A percentile compares a stretch with the other conserved stretches of the same genome.
Evolutionary conservation across 208 protist species (phyloP).

Genomic region (Acanthamoeba royreba): DNA sequence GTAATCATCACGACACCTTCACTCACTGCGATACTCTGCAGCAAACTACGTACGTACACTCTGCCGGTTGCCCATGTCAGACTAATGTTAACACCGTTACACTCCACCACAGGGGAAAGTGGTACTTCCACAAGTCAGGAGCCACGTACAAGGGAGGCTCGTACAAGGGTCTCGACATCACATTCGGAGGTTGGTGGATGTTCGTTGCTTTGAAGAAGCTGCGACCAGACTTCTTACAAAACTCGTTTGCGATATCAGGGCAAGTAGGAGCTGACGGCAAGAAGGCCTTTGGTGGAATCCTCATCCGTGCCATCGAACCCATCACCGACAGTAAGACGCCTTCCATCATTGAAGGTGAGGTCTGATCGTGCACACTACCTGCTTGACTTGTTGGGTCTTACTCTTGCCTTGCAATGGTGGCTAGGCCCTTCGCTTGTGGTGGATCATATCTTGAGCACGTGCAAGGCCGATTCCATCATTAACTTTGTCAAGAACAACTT

Average conservation of each 20-base stretch:
- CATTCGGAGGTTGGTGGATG: not conserved
- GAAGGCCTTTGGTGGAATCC: slow-evolving; percentile 16
- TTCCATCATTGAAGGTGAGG: slow-evolving; percentile 6
- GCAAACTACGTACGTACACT: slow-evolving; percentile 11
- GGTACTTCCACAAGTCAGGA: slow-evolving; percentile 45
- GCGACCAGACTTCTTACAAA: not conserved
- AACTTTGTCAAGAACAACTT: not conserved
- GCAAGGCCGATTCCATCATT: not conserved
- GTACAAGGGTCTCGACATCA: slow-evolving; percentile 38
- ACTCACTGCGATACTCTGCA: slow-evolving; percentile 25
- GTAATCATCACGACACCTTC: slow-evolving; percentile 45
- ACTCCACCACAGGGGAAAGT: not conserved
- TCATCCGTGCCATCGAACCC: slow-evolving; percentile 40
- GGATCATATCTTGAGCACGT: not conserved
- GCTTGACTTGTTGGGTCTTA: too few species aligned
- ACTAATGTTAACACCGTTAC: not conserved
- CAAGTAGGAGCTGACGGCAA: not conserved
- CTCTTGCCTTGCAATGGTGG: too few species aligned
- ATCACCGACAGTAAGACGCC: not conserved
- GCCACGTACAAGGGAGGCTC: slow-evolving; percentile 26
- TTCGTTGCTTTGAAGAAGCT: not conserved
- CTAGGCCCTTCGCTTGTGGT: slow-evolving; percentile 18
- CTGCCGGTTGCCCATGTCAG: not conserved
- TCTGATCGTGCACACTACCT: too few species aligned
- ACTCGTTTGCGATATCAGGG: not conserved